These are phyloP conservation scores for Pedinophyceae sp. DNA, from an alignment of 139 green algal genomes.

Conservation along the genomic window DNA sequence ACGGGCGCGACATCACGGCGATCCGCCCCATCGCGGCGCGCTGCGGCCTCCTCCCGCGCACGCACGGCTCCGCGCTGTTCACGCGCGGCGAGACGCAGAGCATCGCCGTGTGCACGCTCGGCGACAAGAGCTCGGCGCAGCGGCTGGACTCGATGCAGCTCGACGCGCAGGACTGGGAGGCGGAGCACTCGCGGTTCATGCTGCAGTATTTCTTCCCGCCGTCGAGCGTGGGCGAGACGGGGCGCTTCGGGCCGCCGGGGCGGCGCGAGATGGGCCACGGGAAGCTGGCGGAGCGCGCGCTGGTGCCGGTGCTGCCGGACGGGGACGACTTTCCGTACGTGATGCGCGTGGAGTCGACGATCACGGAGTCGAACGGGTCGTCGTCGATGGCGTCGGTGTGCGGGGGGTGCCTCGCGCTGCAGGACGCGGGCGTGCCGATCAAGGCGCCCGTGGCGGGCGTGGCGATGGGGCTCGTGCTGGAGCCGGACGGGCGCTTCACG, in stretches of 20 bases:
- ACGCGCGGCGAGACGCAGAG: constrained; percentile 91
- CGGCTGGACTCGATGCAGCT: constrained; percentile 20
- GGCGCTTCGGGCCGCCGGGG: constrained; percentile 30
- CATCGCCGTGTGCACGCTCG: constrained; percentile 24
- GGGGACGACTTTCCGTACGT: constrained; percentile 67
- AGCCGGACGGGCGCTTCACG: constrained; percentile 28
- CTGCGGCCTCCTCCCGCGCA: constrained; percentile 56
- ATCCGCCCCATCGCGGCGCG: constrained; percentile 66
- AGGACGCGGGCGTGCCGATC: constrained; percentile 71
- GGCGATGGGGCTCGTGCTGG: constrained; percentile 94
- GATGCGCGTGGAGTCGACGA: constrained; percentile 80
- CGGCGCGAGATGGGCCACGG: constrained; percentile 84
- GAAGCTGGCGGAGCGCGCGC: constrained; percentile 66
- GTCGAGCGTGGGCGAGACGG: constrained; percentile 75
- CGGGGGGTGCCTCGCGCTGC: constrained; percentile 77
- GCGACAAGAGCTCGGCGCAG: constrained; percentile 14
- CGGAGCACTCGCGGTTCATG: constrained; percentile 65
- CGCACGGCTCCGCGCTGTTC: constrained; percentile 87
- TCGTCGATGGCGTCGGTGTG: constrained; percentile 93
- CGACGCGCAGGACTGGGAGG: constrained; percentile 12
- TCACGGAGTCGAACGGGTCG: constrained; percentile 95
- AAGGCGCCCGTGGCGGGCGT: constrained; percentile 71
- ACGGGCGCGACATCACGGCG: constrained; percentile 54
- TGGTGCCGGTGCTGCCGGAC: constrained; percentile 57
- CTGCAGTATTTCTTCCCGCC: constrained; percentile 99